These are phyloP conservation scores for Hyphopichia buzzinii DNA, from an alignment of 1,139 yeast species.

Conservation along the genomic window DNA sequence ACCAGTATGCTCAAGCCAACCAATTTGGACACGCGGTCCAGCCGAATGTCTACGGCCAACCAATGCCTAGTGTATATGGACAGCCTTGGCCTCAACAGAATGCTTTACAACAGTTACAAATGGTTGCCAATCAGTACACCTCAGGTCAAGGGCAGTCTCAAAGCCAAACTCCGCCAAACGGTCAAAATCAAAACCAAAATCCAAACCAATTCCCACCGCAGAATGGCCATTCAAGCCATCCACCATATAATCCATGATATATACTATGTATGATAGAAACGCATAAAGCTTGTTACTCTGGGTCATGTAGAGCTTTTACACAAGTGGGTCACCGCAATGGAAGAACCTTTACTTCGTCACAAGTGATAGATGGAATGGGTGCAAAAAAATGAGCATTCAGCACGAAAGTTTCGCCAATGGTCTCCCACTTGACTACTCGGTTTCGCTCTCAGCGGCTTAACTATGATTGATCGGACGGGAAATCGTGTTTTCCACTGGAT, in stretches of 20 bases:
- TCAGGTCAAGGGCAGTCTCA: not conserved
- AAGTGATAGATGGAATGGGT: too few relatives aligned
- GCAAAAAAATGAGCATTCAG: not conserved
- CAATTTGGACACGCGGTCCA: not conserved
- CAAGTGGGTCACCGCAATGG: too few relatives aligned
- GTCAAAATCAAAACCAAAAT: constrained; percentile 7
- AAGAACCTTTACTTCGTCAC: too few relatives aligned
- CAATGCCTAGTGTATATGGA: not conserved
- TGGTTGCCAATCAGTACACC: constrained; percentile 25
- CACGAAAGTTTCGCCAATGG: not conserved
- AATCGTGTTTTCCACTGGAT: not conserved
- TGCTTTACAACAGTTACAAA: constrained; percentile 28
- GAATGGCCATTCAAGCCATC: constrained; percentile 2
- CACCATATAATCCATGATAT: constrained; percentile 3
- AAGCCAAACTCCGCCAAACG: not conserved
- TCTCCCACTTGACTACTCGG: not conserved
- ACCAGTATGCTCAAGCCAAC: not conserved
- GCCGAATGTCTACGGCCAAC: not conserved
- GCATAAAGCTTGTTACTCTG: too few relatives aligned
- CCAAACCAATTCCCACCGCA: constrained; percentile 11
- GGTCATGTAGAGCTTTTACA: too few relatives aligned
- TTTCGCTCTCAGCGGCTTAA: not conserved
- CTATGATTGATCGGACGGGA: not conserved
- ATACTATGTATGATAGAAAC: not conserved
- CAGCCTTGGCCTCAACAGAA: constrained; percentile 14